Evolutionary conservation across 2,329 filamentous ascomycete genomes (phyloP).

Genomic region (Fusarium piperis): DNA sequence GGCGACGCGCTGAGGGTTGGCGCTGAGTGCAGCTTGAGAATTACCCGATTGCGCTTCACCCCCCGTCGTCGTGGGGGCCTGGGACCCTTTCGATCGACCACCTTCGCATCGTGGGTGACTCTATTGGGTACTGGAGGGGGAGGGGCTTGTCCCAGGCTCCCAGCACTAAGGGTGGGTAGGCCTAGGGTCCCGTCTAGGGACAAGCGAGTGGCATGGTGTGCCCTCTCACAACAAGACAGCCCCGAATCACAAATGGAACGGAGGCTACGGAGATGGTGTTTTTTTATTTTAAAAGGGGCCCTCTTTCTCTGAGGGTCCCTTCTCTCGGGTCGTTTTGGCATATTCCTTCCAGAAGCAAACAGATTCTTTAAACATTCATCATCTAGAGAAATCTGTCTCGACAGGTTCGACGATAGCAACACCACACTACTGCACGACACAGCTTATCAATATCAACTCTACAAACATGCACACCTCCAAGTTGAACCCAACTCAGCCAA

Average conservation of each 20-base stretch:
- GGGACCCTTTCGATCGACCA: conserved; percentile 41
- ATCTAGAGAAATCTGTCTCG: neutral
- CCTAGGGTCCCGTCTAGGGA: conserved; percentile 6
- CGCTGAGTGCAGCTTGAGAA: conserved; percentile 19
- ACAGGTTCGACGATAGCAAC: neutral
- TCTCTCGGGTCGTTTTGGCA: conserved; percentile 17
- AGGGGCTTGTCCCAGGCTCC: neutral
- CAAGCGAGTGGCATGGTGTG: conserved; percentile 26
- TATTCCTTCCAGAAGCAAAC: conserved; percentile 31
- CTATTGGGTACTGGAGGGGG: conserved; percentile 32
- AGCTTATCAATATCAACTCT: conserved; percentile 4
- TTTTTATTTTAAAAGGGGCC: conserved; percentile 8
- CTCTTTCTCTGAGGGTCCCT: conserved; percentile 8
- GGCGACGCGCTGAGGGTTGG: conserved; percentile 6
- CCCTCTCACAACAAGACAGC: conserved; percentile 1
- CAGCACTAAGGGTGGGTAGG: conserved; percentile 5
- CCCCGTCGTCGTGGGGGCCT: conserved; percentile 37
- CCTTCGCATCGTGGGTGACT: conserved; percentile 41
- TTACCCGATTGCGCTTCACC: conserved; percentile 34
- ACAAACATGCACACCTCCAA: conserved; percentile 37
- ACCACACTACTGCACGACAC: conserved; percentile 1
- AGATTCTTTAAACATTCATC: conserved; percentile 10
- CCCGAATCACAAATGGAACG: conserved; percentile 11
- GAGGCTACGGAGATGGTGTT: conserved; percentile 34
- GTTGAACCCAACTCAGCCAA: conserved; percentile 33